phyloP scores from a whole-genome alignment of 345 rosid genomes.

The Hibiscus tridactylites region DNA sequence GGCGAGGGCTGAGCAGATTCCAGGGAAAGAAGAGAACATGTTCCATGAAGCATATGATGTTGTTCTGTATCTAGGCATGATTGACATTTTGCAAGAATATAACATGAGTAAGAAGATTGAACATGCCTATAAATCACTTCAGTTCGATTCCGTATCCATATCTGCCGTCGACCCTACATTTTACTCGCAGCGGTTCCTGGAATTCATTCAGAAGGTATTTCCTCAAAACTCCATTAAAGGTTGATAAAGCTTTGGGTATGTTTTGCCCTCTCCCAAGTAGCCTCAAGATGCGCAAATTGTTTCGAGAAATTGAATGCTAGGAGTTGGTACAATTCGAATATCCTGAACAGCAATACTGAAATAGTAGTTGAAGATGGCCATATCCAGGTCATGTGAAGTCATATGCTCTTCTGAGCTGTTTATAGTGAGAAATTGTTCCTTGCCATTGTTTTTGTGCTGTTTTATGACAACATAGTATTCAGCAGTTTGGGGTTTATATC shows the following conservation, averaged over 20 bases:
- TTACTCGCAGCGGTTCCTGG: constrained; percentile 76
- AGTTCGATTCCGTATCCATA: constrained; percentile 77
- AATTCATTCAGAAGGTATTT: constrained; percentile 75
- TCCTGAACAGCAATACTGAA: neutral
- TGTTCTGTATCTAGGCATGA: constrained; percentile 83
- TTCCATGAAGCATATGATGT: constrained; percentile 70
- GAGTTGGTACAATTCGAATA: neutral
- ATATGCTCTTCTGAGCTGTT: neutral
- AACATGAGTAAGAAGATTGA: constrained; percentile 87
- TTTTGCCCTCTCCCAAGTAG: neutral
- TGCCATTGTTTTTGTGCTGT: neutral
- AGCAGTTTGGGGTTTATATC: too few relatives aligned
- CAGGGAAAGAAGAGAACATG: constrained; percentile 66
- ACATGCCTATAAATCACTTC: constrained; percentile 85
- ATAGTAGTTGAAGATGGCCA: neutral
- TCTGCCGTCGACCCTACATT: constrained; percentile 85
- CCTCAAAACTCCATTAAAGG: constrained; percentile 35
- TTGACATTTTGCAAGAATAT: constrained; percentile 89
- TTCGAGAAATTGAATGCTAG: neutral
- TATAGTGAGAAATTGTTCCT: neutral
- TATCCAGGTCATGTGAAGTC: neutral
- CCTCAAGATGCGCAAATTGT: neutral
- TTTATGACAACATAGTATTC: neutral
- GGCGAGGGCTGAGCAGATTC: constrained; percentile 76
- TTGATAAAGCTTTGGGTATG: constrained; percentile 14